phyloP scores from a whole-genome alignment of 2,329 filamentous ascomycete species.

The Shiraia sp. region DNA sequence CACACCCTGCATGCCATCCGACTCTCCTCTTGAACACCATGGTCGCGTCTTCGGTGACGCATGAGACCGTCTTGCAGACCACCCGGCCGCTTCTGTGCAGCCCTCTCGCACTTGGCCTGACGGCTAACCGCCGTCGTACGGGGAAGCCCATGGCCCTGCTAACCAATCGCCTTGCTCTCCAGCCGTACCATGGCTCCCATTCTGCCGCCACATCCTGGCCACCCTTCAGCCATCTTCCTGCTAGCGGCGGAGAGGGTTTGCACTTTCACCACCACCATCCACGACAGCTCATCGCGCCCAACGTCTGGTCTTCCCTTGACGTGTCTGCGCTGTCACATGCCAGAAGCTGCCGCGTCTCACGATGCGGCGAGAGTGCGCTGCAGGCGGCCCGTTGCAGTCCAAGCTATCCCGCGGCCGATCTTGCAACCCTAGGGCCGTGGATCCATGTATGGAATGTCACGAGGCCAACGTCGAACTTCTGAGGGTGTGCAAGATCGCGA shows the following conservation, averaged over 20 bases:
- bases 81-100: constrained; percentile 29
- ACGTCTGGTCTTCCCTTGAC: neutral
- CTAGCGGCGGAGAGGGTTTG: constrained; percentile 4
- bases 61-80: constrained; percentile 12
- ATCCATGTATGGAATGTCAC: constrained; percentile 32
- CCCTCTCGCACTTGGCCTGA: constrained; percentile 17
- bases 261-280: constrained; percentile 8
- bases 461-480: constrained; percentile 14
- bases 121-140: constrained; percentile 30
- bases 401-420: constrained; percentile 31
- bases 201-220: constrained; percentile 29
- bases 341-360: constrained; percentile 25
- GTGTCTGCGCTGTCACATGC: constrained; percentile 32
- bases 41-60: neutral
- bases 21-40: no score
- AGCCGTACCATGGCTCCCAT: constrained; percentile 21
- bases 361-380: constrained; percentile 27
- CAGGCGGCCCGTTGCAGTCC: constrained; percentile 35
- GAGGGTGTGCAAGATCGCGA: constrained; percentile 11
- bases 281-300: constrained; percentile 1
- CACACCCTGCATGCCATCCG: no score
- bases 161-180: constrained; percentile 31
- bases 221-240: constrained; percentile 15
- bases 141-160: constrained; percentile 17
- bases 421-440: constrained; percentile 11